These are phyloP conservation scores for Solanum pinnatisectum DNA, from an alignment of 257 asterid genomes.

Conservation along the genomic window DNA sequence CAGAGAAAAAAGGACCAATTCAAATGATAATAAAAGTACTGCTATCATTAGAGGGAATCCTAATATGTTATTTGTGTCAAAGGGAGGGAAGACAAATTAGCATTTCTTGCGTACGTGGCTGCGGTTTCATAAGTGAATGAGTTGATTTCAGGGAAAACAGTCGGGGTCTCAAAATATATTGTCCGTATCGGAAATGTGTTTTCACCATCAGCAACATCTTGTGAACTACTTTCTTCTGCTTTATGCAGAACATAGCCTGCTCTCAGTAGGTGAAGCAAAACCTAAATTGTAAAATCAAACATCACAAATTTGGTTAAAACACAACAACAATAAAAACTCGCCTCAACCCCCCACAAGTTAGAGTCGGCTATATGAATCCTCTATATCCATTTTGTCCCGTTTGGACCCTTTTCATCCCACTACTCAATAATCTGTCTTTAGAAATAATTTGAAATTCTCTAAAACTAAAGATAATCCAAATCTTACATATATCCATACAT, in stretches of 20 bases:
- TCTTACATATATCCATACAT: not conserved
- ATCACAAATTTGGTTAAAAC: not conserved
- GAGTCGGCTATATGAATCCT: not conserved
- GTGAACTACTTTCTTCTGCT: slow-evolving; percentile 18
- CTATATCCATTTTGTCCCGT: not conserved
- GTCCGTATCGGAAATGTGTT: slow-evolving; percentile 54
- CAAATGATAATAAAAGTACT: slow-evolving; percentile 3
- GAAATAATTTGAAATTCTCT: not conserved
- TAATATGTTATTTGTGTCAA: not conserved
- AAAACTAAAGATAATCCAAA: not conserved
- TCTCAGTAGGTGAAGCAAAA: slow-evolving; percentile 77
- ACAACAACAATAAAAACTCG: not conserved
- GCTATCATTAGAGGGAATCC: not conserved
- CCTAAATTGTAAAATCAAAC: slow-evolving; percentile 31
- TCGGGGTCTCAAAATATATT: slow-evolving; percentile 77
- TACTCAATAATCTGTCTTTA: not conserved
- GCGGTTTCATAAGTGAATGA: slow-evolving; percentile 83
- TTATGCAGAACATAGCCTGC: slow-evolving; percentile 73
- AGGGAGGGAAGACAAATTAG: not conserved
- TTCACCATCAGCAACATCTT: slow-evolving; percentile 32
- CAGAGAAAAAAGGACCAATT: not conserved
- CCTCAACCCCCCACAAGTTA: not conserved
- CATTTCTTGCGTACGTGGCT: slow-evolving; percentile 30
- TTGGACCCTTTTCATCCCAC: not conserved
- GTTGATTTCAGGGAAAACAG: slow-evolving; percentile 86